Evolutionary conservation across 768 basidiomycete species (phyloP).

Genomic region (Candolleomyces efflorescens): DNA sequence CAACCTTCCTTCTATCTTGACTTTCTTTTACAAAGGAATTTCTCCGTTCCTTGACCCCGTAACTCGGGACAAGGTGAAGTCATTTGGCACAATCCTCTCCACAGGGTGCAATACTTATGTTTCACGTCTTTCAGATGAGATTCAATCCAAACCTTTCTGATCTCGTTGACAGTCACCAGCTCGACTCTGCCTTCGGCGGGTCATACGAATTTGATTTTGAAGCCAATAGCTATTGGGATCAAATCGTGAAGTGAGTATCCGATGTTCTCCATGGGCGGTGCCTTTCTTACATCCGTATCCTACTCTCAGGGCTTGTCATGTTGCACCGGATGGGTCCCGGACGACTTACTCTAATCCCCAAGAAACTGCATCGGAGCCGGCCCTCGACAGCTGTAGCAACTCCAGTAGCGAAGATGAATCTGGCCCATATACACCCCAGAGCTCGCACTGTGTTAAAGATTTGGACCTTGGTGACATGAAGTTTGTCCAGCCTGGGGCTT

Average conservation of each 20-base stretch:
- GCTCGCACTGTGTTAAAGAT: not conserved
- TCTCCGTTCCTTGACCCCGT: conserved; percentile 85
- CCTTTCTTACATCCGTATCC: not conserved
- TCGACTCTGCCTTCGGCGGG: conserved; percentile 83
- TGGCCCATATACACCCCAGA: not conserved
- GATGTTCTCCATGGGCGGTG: too few species aligned
- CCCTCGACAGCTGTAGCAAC: not conserved
- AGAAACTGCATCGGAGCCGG: not conserved
- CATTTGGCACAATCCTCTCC: not conserved
- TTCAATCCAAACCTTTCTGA: conserved; percentile 83
- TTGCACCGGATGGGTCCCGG: conserved; percentile 44
- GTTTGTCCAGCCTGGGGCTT: not conserved
- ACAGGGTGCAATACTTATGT: not conserved
- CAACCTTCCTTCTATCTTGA: conserved; percentile 72
- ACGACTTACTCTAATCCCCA: not conserved
- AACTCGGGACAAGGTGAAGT: conserved; percentile 75
- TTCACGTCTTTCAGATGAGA: conserved; percentile 54
- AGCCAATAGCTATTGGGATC: conserved; percentile 71
- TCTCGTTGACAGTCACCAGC: conserved; percentile 68
- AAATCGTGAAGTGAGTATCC: conserved; percentile 66
- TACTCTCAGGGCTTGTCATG: conserved; percentile 44
- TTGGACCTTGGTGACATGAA: not conserved
- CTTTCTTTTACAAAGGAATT: conserved; percentile 80
- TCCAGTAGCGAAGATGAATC: not conserved
- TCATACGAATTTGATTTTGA: conserved; percentile 72